Base-by-base conservation (phyloP, 192 early-diverging fungal genomes). In the Podila minutissima region DNA sequence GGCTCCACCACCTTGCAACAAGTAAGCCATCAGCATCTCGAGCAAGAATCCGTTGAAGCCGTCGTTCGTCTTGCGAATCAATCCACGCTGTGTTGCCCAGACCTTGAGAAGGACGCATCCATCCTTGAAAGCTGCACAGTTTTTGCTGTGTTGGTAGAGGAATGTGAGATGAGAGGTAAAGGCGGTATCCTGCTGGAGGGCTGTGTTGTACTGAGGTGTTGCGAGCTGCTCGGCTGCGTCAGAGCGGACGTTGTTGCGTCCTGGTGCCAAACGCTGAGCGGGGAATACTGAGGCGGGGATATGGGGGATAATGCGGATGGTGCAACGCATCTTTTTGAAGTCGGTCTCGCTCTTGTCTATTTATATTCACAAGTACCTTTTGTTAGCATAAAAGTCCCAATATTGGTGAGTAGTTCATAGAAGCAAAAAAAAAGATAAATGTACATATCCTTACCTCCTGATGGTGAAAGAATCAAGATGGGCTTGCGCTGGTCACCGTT, bases 191-290 rank as follows among this genome's bases (percentile, higher is more conserved):
- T 86, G 83, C 61, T 96, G 84, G 37, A 99, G 67, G 7, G 92
- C 87, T 2, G 93, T 88, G 82, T 97, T 99, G 88, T 98, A 98
- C 62, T 91, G 93, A 31, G 97, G 95, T 22, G 97, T 99, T 0
- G 96, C 77, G 5, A 88, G 83, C 28, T 90, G 74, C 15, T 81
- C 71, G 12, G 58, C 63, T 5, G 62, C 46, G n/a, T 78, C 84
- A 5, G 89, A 86, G 17, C 97, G 91, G 35, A 98, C 91, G 83
- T 92, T 90, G 86, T 95, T 96, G 68, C 94, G 91, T 10, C 76
- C 86, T 19, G 96, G 97, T 15, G 92, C 87, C 68, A 99, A 78
- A 22, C 92, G 91, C 50, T 85, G 81, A 37, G 90, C 74, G 32
- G 93, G 83, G 76, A 97, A 93, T 49, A 92, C 66, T 64, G 85